Evolutionary conservation across 2,329 filamentous ascomycete species (phyloP).

Genomic region (Chaetomiaceae sp.): DNA sequence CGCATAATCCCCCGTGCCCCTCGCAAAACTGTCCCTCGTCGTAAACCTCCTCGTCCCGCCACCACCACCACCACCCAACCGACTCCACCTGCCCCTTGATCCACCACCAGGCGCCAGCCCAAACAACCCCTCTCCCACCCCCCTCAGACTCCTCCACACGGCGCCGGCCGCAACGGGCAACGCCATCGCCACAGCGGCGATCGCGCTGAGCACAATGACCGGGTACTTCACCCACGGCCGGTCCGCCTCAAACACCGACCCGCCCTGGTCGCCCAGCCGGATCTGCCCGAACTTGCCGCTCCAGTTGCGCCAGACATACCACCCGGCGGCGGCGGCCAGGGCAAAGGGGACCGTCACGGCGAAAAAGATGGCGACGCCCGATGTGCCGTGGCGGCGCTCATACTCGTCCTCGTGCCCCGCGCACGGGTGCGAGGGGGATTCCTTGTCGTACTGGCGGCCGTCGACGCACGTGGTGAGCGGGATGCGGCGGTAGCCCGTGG

Average conservation of each 20-base stretch:
- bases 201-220: constrained; percentile 65
- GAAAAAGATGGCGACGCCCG: constrained; percentile 76
- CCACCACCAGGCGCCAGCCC: constrained; percentile 33
- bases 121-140: too few relatives aligned
- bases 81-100: constrained; percentile 46
- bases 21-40: constrained; percentile 82
- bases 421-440: constrained; percentile 59
- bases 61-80: constrained; percentile 53
- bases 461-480: constrained; percentile 82
- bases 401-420: constrained; percentile 79
- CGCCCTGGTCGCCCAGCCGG: constrained; percentile 69
- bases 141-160: constrained; percentile 63
- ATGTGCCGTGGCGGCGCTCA: constrained; percentile 58
- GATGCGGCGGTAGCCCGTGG: constrained; percentile 84
- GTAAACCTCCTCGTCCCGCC: constrained; percentile 69
- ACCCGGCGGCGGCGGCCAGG: constrained; percentile 68
- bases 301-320: constrained; percentile 82
- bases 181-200: constrained; percentile 55
- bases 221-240: constrained; percentile 78
- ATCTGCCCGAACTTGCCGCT: constrained; percentile 88
- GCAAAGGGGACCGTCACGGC: constrained; percentile 72
- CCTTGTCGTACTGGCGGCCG: constrained; percentile 70
- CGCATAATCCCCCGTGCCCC: constrained; percentile 81
- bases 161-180: constrained; percentile 68
- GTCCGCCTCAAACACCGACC: constrained; percentile 57